phyloP scores from a whole-genome alignment of 176 grass and related monocot genomes.

The Leersia perrieri region DNA sequence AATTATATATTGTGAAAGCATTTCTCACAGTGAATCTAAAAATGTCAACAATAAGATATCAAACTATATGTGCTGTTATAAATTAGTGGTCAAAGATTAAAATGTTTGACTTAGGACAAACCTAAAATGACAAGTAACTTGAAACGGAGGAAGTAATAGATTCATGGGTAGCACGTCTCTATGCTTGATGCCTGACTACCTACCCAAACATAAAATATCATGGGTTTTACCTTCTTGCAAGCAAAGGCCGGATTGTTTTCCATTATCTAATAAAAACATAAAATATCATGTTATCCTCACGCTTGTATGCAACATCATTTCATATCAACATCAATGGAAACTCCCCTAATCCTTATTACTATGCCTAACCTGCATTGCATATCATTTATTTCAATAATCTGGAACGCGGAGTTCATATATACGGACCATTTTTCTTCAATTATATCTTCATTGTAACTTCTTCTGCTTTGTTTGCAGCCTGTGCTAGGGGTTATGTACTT shows the following conservation, averaged over 20 bases:
- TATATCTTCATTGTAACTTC: conserved; percentile 9
- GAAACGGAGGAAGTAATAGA: too few species aligned
- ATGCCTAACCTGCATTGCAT: neutral
- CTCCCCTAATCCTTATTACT: neutral
- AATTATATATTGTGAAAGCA: too few species aligned
- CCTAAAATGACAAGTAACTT: too few species aligned
- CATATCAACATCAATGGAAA: neutral
- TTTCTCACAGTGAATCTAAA: too few species aligned
- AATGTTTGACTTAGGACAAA: too few species aligned
- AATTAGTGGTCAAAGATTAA: too few species aligned
- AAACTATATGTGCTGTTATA: too few species aligned
- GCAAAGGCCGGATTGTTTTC: too few species aligned
- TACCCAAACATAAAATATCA: neutral
- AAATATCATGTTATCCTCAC: neutral
- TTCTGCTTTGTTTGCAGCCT: conserved; percentile 55
- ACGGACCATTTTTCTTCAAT: conserved; percentile 3
- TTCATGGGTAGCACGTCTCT: neutral
- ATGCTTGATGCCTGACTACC: neutral
- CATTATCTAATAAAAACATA: too few species aligned
- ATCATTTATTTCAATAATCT: neutral
- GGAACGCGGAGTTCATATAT: neutral
- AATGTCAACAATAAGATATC: too few species aligned
- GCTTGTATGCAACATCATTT: neutral
- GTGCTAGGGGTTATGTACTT: conserved; percentile 92
- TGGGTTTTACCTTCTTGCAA: too few species aligned